These are phyloP conservation scores for Oryza meridionalis DNA, from an alignment of 176 grass and related monocot genomes.

Conservation along the genomic window DNA sequence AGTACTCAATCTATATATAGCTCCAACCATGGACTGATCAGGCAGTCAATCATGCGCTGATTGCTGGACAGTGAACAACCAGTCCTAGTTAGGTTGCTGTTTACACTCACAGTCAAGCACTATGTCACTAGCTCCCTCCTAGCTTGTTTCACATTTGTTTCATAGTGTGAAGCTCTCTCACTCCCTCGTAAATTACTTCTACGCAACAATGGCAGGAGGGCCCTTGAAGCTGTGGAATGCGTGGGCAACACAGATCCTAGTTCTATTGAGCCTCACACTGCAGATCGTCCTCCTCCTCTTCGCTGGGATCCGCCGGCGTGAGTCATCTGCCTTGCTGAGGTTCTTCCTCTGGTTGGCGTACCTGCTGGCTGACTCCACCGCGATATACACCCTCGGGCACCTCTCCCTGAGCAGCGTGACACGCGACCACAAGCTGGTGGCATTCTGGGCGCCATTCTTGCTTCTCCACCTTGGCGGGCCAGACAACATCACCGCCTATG, in stretches of 20 bases:
- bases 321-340: neutral
- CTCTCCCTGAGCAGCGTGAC: neutral
- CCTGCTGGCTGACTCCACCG: constrained; percentile 38
- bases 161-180: too few species aligned
- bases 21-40: too few species aligned
- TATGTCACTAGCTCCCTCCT: too few species aligned
- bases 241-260: constrained; percentile 27
- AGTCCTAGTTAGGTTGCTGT: too few species aligned
- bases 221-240: neutral
- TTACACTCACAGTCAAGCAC: too few species aligned
- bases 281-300: constrained; percentile 6
- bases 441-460: neutral
- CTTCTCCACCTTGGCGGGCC: too few species aligned
- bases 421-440: neutral
- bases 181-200: too few species aligned
- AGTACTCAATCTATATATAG: too few species aligned
- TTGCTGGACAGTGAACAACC: too few species aligned
- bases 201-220: neutral
- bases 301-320: neutral
- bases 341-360: constrained; percentile 32
- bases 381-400: constrained; percentile 37
- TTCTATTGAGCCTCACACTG: neutral
- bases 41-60: too few species aligned
- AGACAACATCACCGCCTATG: constrained; percentile 8
- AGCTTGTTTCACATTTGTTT: too few species aligned